Evolutionary conservation across 106 monocot species (phyloP).

Genomic region (Dendrobium catenatum): DNA sequence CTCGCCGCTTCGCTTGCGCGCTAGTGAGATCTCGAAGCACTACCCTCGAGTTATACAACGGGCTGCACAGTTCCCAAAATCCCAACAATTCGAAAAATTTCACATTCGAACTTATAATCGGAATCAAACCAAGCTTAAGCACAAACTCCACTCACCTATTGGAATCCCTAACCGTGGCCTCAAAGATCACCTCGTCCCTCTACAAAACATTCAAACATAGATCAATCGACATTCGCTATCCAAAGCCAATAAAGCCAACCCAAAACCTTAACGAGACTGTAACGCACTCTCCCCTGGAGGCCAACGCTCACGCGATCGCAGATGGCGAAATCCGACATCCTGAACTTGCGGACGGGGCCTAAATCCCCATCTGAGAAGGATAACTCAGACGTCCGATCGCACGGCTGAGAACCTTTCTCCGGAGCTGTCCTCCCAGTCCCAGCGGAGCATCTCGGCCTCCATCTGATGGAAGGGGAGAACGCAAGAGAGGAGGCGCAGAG

Average conservation of each 20-base stretch:
- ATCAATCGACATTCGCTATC: background rate
- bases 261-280: background rate
- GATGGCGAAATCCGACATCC: conserved; percentile 53
- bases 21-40: conserved; percentile 79
- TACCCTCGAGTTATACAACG: conserved; percentile 68
- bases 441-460: conserved; percentile 14
- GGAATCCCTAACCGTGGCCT: conserved; percentile 67
- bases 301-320: conserved; percentile 77
- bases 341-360: conserved; percentile 53
- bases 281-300: conserved; percentile 64
- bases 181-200: conserved; percentile 89
- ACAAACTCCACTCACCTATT: conserved; percentile 40
- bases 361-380: conserved; percentile 18
- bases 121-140: background rate
- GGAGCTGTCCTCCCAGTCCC: conserved; percentile 4
- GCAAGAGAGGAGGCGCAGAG: background rate
- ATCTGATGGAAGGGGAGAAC: background rate
- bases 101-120: background rate
- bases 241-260: background rate
- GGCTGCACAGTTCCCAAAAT: conserved; percentile 30
- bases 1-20: conserved; percentile 78
- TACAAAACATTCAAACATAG: conserved; percentile 15
- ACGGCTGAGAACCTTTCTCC: conserved; percentile 6
- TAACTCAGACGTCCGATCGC: conserved; percentile 8
- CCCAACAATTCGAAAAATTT: background rate